phyloP scores from a whole-genome alignment of 768 basidiomycete species.

The Leccinum rimulosum region DNA sequence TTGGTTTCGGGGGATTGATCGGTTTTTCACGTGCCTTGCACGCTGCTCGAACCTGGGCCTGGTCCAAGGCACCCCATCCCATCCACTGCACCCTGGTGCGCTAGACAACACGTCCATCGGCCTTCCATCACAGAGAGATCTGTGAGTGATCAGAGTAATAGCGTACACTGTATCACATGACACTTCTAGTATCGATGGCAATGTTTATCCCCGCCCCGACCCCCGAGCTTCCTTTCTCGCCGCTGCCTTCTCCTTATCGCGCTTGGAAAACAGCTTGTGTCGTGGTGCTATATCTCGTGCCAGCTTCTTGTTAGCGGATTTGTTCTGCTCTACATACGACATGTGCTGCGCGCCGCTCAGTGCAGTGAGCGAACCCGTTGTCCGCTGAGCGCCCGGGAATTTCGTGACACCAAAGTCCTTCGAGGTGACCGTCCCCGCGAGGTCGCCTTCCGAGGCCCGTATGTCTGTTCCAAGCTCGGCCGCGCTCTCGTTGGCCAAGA shows the following conservation, averaged over 20 bases:
- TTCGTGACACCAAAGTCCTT: conserved; percentile 76
- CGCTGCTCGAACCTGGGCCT: conserved; percentile 24
- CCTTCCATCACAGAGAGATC: conserved; percentile 9
- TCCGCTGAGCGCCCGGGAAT: conserved; percentile 69
- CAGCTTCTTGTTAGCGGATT: conserved; percentile 82
- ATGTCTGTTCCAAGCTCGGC: conserved; percentile 87
- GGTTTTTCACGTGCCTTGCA: conserved; percentile 29
- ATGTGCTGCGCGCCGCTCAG: conserved; percentile 89
- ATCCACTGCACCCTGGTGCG: conserved; percentile 11
- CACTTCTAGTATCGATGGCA: background rate
- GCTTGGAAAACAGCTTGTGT: conserved; percentile 80
- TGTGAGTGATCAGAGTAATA: conserved; percentile 15
- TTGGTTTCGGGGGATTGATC: conserved; percentile 28
- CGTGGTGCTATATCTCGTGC: conserved; percentile 52
- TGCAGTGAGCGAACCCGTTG: conserved; percentile 77
- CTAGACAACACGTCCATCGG: conserved; percentile 15
- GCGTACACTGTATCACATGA: conserved; percentile 15
- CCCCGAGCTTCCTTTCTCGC: conserved; percentile 45
- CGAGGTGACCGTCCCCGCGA: conserved; percentile 82
- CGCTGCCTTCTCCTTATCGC: conserved; percentile 70
- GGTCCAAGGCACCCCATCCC: conserved; percentile 16
- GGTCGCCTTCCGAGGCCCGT: conserved; percentile 77
- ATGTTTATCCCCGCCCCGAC: conserved; percentile 28
- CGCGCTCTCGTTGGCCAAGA: conserved; percentile 87
- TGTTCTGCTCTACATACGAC: conserved; percentile 92